A percentile compares a stretch with the other conserved stretches of the same genome.
phyloP scores from a whole-genome alignment of 2,329 filamentous ascomycete species.

The Neonectria faginata region DNA sequence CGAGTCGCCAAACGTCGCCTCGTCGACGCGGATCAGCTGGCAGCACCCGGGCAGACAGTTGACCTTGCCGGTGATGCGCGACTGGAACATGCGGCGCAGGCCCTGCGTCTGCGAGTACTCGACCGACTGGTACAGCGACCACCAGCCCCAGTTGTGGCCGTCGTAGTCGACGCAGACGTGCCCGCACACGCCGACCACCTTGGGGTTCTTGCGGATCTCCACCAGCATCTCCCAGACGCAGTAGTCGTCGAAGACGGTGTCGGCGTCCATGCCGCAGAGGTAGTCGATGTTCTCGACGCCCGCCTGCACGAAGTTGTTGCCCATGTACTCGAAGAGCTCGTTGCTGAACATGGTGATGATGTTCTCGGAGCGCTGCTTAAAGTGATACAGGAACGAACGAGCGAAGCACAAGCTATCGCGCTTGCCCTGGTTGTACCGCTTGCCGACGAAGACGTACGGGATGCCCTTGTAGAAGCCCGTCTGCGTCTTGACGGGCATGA shows the following conservation, averaged over 20 bases:
- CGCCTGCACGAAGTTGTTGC: constrained; percentile 52
- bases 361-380: constrained; percentile 56
- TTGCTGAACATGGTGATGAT: constrained; percentile 60
- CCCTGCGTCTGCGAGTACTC: constrained; percentile 62
- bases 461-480: constrained; percentile 59
- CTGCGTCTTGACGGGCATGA: constrained; percentile 59
- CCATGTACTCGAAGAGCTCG: constrained; percentile 56
- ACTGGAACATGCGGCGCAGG: constrained; percentile 62
- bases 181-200: constrained; percentile 61
- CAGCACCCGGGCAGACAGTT: constrained; percentile 63
- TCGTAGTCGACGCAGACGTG: constrained; percentile 62
- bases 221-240: constrained; percentile 59
- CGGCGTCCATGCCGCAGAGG: constrained; percentile 61
- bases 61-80: constrained; percentile 61
- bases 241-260: constrained; percentile 58
- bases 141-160: constrained; percentile 54
- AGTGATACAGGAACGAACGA: constrained; percentile 62
- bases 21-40: constrained; percentile 62
- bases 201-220: constrained; percentile 56
- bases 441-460: constrained; percentile 61
- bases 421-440: constrained; percentile 63
- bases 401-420: constrained; percentile 62
- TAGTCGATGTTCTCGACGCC: constrained; percentile 56
- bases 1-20: constrained; percentile 60
- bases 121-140: constrained; percentile 61